Conservation (phyloP, 208 protist species). For the Cochliopodium minus region DNA sequence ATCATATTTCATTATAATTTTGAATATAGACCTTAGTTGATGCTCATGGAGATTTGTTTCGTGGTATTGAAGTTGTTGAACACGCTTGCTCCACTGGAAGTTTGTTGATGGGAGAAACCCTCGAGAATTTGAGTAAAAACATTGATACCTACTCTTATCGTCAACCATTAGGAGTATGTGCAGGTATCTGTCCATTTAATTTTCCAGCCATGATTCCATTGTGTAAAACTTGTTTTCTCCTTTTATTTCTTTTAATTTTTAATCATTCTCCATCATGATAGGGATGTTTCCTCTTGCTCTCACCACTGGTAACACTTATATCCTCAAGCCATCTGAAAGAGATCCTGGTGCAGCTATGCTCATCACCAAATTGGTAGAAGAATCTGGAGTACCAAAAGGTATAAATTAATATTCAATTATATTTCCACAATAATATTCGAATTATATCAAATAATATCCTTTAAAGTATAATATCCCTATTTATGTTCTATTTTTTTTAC, state of each 20-base stretch:
- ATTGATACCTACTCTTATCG: slow-evolving; percentile 62
- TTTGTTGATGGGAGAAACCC: slow-evolving; percentile 59
- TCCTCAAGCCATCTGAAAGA: slow-evolving; percentile 70
- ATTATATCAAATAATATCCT: too few relatives aligned
- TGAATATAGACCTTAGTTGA: slow-evolving; percentile 42
- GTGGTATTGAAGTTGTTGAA: slow-evolving; percentile 73
- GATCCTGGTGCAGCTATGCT: slow-evolving; percentile 37
- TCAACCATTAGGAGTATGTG: slow-evolving; percentile 62
- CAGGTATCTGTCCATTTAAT: slow-evolving; percentile 64
- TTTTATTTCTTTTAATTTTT: too few relatives aligned
- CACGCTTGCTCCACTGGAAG: slow-evolving; percentile 42
- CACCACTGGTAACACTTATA: slow-evolving; percentile 62
- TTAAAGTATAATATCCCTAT: too few relatives aligned
- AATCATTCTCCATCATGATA: too few relatives aligned
- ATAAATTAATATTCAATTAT: too few relatives aligned
- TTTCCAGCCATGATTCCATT: slow-evolving; percentile 67
- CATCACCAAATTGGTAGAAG: slow-evolving; percentile 26
- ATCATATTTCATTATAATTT: too few relatives aligned
- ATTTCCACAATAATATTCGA: too few relatives aligned
- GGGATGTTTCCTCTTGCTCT: slow-evolving; percentile 69
- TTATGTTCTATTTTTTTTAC: too few relatives aligned
- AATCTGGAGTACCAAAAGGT: slow-evolving; percentile 53
- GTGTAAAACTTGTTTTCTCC: too few relatives aligned
- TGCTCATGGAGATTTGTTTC: slow-evolving; percentile 62
- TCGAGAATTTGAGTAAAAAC: slow-evolving; percentile 44